Evolutionary conservation across 192 early-diverging fungal species (phyloP), one percentile per base, ranked within the genome.

Genomic region (Coemansia sp.): DNA sequence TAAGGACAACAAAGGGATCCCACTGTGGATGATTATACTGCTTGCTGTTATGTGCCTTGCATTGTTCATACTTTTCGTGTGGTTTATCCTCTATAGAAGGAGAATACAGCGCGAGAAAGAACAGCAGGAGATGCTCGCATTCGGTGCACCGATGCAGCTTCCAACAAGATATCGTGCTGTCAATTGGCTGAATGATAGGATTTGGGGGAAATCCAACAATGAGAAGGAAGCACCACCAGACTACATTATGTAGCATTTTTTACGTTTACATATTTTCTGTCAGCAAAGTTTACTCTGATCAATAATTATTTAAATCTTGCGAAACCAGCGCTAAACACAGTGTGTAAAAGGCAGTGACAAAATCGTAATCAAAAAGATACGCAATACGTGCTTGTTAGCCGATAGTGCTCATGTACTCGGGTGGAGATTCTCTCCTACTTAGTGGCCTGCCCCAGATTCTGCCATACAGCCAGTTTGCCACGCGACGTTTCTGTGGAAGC

Each of bases 81-180:
- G 55, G 32, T 34, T 57, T 20, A 25, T n/a, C 19, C 29, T 57
- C 17, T 34, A 35, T 14, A 17, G 32, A 34, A 57, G 34, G 17
- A 57, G 55, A 36, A 57, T 7, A 4, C 11, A 57, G 3, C 55
- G 55, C 33, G 34, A 36, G 9, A 17, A 25, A 14, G 33, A 57
- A 15, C 32, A 25, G 1, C 13, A 6, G 14, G 55, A 57, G 15
- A 36, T 57, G 55, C 32, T 57, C 3, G 32, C 55, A 14, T 57
- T 35, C 19, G 34, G 34, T 34, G 55, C 55, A n/a, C 33, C 29
- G n/a, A 57, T 57, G 55, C 34, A 36, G 32, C 55, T 57, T 57
- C 33, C 32, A 9, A 4, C 6, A 4, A 36, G 14, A n/a, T 5
- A 36, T 25, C 55, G 55, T 34, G 55, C 34, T 35, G 19, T 19